Conservation (phyloP, 441 rosid genomes). For the Aleurites moluccanus region DNA sequence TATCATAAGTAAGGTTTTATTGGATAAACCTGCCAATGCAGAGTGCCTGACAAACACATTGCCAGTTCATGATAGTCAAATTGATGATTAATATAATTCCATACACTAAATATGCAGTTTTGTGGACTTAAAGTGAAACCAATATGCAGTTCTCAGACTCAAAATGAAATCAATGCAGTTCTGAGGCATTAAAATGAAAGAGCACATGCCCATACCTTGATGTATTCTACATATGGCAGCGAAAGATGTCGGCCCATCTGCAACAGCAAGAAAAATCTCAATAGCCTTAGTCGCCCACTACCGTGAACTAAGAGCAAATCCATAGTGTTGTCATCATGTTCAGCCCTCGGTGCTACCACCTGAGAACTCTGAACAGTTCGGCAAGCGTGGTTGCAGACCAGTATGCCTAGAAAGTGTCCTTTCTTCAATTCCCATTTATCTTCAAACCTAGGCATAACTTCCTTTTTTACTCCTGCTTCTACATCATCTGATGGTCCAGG, state of each 20-base stretch:
- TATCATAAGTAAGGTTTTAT: neutral
- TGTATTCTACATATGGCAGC: constrained; percentile 89
- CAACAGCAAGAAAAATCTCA: constrained; percentile 82
- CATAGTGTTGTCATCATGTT: constrained; percentile 80
- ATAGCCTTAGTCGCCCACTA: constrained; percentile 72
- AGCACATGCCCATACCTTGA: constrained; percentile 59
- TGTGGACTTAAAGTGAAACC: neutral
- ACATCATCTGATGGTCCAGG: constrained; percentile 76
- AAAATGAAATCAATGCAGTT: neutral
- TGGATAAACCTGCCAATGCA: neutral
- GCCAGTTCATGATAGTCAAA: neutral
- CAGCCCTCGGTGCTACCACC: constrained; percentile 93
- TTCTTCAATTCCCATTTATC: constrained; percentile 73
- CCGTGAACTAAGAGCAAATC: constrained; percentile 93
- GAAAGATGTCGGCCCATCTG: constrained; percentile 87
- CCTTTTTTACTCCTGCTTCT: constrained; percentile 59
- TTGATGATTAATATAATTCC: neutral
- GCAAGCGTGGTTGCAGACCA: constrained; percentile 97
- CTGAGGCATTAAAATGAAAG: neutral
- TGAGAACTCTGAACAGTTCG: constrained; percentile 94
- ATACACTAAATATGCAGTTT: constrained; percentile 5
- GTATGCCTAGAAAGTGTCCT: constrained; percentile 84
- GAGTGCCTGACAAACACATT: neutral
- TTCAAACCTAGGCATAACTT: constrained; percentile 54
- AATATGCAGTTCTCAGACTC: neutral